phyloP scores from a whole-genome alignment of 225 moss, liverwort and hornwort species.

The Neckera pumila region DNA sequence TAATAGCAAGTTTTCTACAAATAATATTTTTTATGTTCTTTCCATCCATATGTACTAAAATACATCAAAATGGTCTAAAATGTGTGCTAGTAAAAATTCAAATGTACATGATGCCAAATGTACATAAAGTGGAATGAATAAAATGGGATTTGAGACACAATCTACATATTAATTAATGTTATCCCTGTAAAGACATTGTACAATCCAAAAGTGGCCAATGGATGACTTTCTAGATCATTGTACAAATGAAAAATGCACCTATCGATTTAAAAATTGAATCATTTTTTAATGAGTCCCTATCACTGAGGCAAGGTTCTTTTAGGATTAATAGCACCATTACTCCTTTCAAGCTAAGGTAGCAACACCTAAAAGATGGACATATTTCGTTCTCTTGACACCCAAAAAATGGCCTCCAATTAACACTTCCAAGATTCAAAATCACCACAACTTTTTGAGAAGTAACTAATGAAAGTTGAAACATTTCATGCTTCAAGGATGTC shows the following conservation, averaged over 20 bases:
- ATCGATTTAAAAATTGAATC: not conserved
- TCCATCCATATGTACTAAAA: accelerated
- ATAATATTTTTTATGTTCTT: not conserved
- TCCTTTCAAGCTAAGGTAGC: not conserved
- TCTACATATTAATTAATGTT: not conserved
- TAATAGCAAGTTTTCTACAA: not conserved
- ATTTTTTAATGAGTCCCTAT: not conserved
- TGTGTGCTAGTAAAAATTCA: not conserved
- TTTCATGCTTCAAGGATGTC: not conserved
- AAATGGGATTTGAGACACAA: not conserved
- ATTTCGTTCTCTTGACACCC: accelerated
- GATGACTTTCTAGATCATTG: accelerated
- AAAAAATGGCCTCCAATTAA: not conserved
- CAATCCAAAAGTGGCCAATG: accelerated
- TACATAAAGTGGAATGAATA: not conserved
- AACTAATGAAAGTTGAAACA: not conserved
- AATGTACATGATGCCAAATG: not conserved
- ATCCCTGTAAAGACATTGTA: not conserved
- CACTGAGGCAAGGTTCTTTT: accelerated
- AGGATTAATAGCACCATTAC: accelerated
- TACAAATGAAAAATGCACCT: not conserved
- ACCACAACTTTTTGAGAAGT: not conserved
- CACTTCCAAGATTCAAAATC: not conserved
- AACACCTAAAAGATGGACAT: not conserved
- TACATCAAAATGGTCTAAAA: not conserved